Evolutionary conservation across 192 early-diverging fungal species (phyloP).

Genomic region (Backusella sp.): DNA sequence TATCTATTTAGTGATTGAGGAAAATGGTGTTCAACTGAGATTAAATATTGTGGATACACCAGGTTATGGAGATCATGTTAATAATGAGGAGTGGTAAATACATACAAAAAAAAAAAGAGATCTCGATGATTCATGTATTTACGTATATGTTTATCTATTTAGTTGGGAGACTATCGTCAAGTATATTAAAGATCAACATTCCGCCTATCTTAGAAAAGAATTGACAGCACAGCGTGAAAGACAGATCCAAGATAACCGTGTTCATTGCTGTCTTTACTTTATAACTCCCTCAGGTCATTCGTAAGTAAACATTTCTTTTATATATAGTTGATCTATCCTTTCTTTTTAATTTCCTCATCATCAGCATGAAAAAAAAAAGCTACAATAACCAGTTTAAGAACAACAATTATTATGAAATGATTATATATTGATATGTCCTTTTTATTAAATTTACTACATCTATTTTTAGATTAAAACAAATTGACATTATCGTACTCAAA

Average conservation of each 20-base stretch:
- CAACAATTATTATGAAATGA: neutral
- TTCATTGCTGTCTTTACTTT: conserved; percentile 97
- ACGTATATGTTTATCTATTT: neutral
- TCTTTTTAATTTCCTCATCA: neutral
- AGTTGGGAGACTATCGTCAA: conserved; percentile 97
- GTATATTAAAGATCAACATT: conserved; percentile 99
- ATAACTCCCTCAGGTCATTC: conserved; percentile 94
- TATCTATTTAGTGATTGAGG: conserved; percentile 76
- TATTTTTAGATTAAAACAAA: conserved; percentile 68
- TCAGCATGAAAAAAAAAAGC: neutral
- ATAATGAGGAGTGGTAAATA: conserved; percentile 93
- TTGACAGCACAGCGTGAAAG: conserved; percentile 83
- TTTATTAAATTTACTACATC: conserved; percentile 7
- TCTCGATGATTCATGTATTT: neutral
- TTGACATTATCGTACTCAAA: conserved; percentile 85
- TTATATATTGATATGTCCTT: too few species aligned
- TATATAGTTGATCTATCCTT: neutral
- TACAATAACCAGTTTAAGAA: neutral
- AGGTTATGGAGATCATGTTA: conserved; percentile 97
- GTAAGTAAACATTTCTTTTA: conserved; percentile 45
- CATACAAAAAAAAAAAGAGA: neutral
- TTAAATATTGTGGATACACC: conserved; percentile 98
- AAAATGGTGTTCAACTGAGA: conserved; percentile 91
- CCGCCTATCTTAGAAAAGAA: conserved; percentile 92
- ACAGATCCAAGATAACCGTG: conserved; percentile 90